Base-by-base conservation (phyloP, 331 rosid species). In the Malus hybrid region DNA sequence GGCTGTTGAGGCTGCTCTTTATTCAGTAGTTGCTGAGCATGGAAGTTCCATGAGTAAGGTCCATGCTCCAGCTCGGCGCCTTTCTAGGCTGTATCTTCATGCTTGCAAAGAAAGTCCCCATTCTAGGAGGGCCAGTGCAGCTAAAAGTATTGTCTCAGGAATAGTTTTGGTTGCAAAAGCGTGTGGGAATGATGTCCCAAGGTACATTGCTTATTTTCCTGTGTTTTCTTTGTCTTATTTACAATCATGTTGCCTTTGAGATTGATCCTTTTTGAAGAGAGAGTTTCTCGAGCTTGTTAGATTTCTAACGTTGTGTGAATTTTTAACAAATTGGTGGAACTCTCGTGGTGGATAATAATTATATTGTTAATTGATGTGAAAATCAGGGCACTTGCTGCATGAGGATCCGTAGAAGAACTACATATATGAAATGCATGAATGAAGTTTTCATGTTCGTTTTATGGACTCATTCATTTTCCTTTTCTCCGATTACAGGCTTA, bases 41-140 rank as follows among this genome's bases (percentile, higher is more conserved):
- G 99, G 98, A 87, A 92, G 96, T 81, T 92, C 99, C 80, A 87
- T 75, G 91, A 88, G 90, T 87, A 95, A 95, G 88, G 98, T 95
- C 80, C 98, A 95, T 44, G 96, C 99, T 78, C 98, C 99, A 16
- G 99, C 99, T 46, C 89, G 99, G 79, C 96, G 99, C 63, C 96
- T 95, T 78, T 86, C 96, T 64, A 89, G 99, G 83, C 66, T 95
- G 55, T 95, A 95, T 81, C 89, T 95, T 86, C 97, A 95, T 87
- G 84, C 93, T 80, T 88, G 92, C 81, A 87, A 85, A 79, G 96
- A 92, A 84, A 84, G 72, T 71, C 75, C 85, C 32, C 83, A 7
- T 56, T 81, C 89, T 67, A 90, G 90, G 75, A 92, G 82, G 76
- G 88, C 90, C 64, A 86, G 88, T 79, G 98, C 96, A 12, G 98